Base-by-base conservation (phyloP, 805 yeast species). In the Kuraishia cidri region DNA sequence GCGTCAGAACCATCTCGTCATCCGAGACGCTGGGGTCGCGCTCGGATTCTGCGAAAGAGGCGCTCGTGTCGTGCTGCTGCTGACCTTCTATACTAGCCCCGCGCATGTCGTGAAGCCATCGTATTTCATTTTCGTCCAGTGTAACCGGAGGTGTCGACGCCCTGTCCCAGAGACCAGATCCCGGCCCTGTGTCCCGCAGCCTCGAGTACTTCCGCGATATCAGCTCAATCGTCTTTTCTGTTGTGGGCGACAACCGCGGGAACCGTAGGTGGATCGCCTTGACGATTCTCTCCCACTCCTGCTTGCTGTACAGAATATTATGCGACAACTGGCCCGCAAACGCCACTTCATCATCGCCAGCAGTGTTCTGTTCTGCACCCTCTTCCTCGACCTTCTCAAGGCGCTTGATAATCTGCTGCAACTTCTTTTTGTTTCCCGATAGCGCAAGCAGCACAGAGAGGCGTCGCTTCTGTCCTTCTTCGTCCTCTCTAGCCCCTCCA, bases 141-240 rank as follows among this genome's bases (percentile, higher is more conserved):
- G n/a, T 20, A 13, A 18, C 18, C 7, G 35, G 35, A 13, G 35
- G 30, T 9, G 30, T 32, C 17, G 35, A 26, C 23, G 35, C 22
- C 7, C 14, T 23, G 8, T 26, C 21, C 35, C 35, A 32, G 7
- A 32, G 20, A 13, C 27, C 22, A 13, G 12, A 14, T 14, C 12
- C 30, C 19, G 11, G 13, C 11, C 15, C 24, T 13, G 29, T 20
- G 20, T 16, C 21, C 10, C 21, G 34, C 14, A 12, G 6, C 8
- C 27, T 25, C 4, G 12, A n/a, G n/a, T n/a, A n/a, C 30, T 16
- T 18, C 30, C 15, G 13, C 22, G 17, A 14, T 11, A 32, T 17
- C 19, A 16, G 18, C 9, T 26, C 30, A 11, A 32, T 12, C 14
- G 35, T 32, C 23, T 32, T 26, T n/a, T 23, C 14, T 3, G 35